Evolutionary conservation across 2,329 filamentous ascomycete species (phyloP), one percentile per base, ranked within the genome.

Genomic region (Hymenoscyphus occultus): DNA sequence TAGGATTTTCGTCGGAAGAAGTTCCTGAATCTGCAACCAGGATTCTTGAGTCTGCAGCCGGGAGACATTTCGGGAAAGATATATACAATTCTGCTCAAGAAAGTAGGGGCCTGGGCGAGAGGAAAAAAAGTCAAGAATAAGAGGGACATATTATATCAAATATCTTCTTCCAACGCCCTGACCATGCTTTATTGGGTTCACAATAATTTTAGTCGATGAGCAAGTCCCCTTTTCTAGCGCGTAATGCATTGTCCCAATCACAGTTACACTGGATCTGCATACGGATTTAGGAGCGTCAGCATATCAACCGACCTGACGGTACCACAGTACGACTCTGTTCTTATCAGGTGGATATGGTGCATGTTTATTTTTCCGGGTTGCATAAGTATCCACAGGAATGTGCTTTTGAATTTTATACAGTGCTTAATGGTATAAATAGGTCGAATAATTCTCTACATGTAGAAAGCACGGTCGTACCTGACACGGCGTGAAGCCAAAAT

Each of bases 111-210:
- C 45, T 7, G 12, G n/a, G n/a, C 45, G 22, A 54, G 48, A 14
- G 22, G 22, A 10, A 54, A 54, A 13, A 54, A 28, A 3, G 48
- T 54, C 19, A 10, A 54, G 19, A 28, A 28, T 54, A 54, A 5
- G 48, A 54, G 48, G 48, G 48, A 54, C 48, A 28, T 54, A 9
- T 54, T 22, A 22, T 54, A 54, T 54, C 48, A 54, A 54, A 54
- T 54, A 54, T 22, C 48, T 54, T 54, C 19, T 54, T 9, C n/a
- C 48, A 5, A 28, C 48, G 19, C 48, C 6, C 45, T 51, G 45
- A 51, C 19, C 19, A 35, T 35, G 7, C 19, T 51, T 51, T 13
- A 54, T 22, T 28, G 19, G 48, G 48, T 28, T 54, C 48, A 28
- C 48, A 14, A 5, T 28, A 54, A 54, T 54, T 54, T 54, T 13